These are phyloP conservation scores for Millerago galiae DNA, from an alignment of 805 yeast species.

Conservation along the genomic window DNA sequence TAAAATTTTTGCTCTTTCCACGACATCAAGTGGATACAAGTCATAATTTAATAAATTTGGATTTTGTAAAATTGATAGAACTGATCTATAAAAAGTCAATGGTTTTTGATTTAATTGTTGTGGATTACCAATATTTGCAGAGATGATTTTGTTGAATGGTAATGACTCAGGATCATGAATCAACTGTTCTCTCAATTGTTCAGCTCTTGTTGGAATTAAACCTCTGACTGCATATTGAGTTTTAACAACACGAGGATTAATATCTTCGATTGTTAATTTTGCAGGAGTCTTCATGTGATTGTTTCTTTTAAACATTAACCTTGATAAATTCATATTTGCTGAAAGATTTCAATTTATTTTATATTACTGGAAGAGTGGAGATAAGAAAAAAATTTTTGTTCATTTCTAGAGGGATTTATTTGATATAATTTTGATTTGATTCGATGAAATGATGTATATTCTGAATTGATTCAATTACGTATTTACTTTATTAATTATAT, in stretches of 20 bases:
- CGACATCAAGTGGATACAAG: constrained; percentile 57
- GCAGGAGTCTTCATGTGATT: constrained; percentile 25
- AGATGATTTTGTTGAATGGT: constrained; percentile 74
- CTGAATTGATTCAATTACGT: too few relatives aligned
- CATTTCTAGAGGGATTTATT: too few relatives aligned
- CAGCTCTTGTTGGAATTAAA: constrained; percentile 87
- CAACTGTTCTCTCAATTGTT: constrained; percentile 61
- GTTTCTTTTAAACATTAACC: too few relatives aligned
- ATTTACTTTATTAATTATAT: too few relatives aligned
- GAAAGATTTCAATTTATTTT: neutral
- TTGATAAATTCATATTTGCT: neutral
- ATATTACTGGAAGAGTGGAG: neutral
- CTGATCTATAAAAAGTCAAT: constrained; percentile 91
- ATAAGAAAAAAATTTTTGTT: neutral
- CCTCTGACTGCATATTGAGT: constrained; percentile 98
- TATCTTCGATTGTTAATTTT: constrained; percentile 39
- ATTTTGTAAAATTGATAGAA: constrained; percentile 76
- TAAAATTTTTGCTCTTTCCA: constrained; percentile 59
- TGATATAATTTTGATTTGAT: too few relatives aligned
- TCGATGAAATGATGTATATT: too few relatives aligned
- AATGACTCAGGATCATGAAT: constrained; percentile 47
- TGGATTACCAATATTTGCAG: constrained; percentile 96
- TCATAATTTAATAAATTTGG: constrained; percentile 53
- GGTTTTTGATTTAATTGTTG: constrained; percentile 95
- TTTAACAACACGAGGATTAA: constrained; percentile 67